Evolutionary conservation across 345 rosid genomes (phyloP).

Genomic region (Gynandropsis gynandra): DNA sequence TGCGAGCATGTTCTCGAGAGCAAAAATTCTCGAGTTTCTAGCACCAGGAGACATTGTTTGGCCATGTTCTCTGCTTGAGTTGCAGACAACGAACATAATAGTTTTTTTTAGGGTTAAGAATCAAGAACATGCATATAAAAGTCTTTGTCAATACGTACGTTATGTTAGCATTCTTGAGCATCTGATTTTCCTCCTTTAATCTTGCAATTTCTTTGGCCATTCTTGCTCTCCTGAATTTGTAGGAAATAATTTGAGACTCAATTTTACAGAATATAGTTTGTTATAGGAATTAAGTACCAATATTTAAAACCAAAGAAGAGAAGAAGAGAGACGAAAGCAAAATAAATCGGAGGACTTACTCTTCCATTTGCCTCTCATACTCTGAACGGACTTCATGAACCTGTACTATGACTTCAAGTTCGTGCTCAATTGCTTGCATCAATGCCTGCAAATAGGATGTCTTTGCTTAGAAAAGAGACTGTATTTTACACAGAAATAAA

Average conservation of each 20-base stretch:
- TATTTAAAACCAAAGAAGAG: conserved; percentile 9
- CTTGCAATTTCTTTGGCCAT: conserved; percentile 83
- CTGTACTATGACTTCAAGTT: conserved; percentile 82
- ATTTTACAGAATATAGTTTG: conserved; percentile 3
- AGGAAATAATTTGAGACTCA: conserved; percentile 14
- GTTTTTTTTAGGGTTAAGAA: background rate
- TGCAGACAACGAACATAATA: conserved; percentile 13
- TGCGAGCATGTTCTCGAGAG: conserved; percentile 92
- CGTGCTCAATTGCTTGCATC: conserved; percentile 90
- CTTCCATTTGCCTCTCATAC: conserved; percentile 89
- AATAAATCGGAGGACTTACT: conserved; percentile 44
- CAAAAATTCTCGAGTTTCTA: conserved; percentile 84
- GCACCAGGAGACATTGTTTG: conserved; percentile 92
- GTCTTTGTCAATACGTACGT: conserved; percentile 36
- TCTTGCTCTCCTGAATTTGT: conserved; percentile 65
- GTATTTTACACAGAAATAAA: conserved; percentile 10
- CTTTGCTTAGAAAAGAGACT: background rate
- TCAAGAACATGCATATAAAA: background rate
- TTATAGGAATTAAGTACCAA: background rate
- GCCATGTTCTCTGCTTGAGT: conserved; percentile 41
- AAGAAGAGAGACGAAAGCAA: conserved; percentile 1
- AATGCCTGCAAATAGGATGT: conserved; percentile 45
- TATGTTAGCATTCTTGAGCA: conserved; percentile 47
- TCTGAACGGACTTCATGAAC: conserved; percentile 92
- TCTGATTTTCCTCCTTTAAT: conserved; percentile 67